Evolutionary conservation across 192 early-diverging fungal genomes (phyloP).

Genomic region (Paraglomus occultum): DNA sequence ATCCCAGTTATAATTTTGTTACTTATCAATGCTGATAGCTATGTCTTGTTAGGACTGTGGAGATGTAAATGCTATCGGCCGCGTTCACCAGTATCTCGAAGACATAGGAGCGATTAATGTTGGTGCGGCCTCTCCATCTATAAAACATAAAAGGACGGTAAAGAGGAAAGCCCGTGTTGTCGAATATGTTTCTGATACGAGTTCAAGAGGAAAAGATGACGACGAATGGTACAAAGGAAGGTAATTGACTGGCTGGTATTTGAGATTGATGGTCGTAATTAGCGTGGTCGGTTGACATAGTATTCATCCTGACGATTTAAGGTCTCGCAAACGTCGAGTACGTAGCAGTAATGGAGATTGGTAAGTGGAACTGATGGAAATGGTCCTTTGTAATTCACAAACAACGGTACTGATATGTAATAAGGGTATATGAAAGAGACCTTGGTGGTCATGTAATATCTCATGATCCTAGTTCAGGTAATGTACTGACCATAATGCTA

Average conservation of each 20-base stretch:
- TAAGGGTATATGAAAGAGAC: constrained; percentile 56
- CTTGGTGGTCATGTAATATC: constrained; percentile 57
- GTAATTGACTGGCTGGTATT: constrained; percentile 18
- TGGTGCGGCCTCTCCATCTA: constrained; percentile 45
- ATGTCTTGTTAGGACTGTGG: constrained; percentile 60
- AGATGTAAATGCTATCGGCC: constrained; percentile 90
- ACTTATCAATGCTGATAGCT: constrained; percentile 9
- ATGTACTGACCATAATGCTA: no score
- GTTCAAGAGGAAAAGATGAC: not conserved
- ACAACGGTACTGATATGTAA: not conserved
- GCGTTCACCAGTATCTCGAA: constrained; percentile 86
- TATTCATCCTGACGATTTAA: constrained; percentile 30
- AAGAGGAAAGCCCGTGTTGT: not conserved
- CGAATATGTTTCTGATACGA: not conserved
- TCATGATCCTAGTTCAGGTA: constrained; percentile 38
- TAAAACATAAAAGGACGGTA: constrained; percentile 30
- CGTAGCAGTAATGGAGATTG: constrained; percentile 62
- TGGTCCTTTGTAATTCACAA: not conserved
- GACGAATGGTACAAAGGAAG: constrained; percentile 5
- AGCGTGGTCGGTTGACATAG: constrained; percentile 25
- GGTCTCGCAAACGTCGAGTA: constrained; percentile 56
- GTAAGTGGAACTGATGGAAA: constrained; percentile 32
- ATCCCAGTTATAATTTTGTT: constrained; percentile 8
- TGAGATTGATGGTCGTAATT: constrained; percentile 38
- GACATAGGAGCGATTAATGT: constrained; percentile 74